These are phyloP conservation scores for Colletotrichum karsti DNA, from an alignment of 2,329 filamentous ascomycete genomes.

Conservation along the genomic window DNA sequence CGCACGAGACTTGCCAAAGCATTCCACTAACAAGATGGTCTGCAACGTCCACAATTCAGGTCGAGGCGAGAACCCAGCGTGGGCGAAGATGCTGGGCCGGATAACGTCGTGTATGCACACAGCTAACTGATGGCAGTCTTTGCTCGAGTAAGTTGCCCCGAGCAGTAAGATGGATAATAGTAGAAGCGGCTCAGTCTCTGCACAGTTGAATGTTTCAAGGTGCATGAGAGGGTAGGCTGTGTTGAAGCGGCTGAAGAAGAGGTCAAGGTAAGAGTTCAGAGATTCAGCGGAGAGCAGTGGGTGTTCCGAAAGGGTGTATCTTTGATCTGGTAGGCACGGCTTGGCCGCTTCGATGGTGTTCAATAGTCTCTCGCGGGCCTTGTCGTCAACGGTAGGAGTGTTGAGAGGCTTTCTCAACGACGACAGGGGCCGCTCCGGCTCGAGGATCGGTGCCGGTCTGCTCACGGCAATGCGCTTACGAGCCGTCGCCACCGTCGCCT, in stretches of 20 bases:
- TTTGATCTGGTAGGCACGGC: slow-evolving; percentile 56
- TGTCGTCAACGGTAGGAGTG: slow-evolving; percentile 47
- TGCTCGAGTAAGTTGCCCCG: slow-evolving; percentile 69
- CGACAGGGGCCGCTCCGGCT: slow-evolving; percentile 34
- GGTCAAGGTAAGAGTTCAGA: slow-evolving; percentile 64
- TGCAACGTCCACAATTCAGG: slow-evolving; percentile 70
- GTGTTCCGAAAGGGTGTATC: slow-evolving; percentile 55
- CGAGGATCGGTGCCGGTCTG: neutral
- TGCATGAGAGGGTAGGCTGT: slow-evolving; percentile 68
- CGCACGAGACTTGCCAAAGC: slow-evolving; percentile 70
- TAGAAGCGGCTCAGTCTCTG: slow-evolving; percentile 57
- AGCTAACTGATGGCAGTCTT: slow-evolving; percentile 66
- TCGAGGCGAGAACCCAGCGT: slow-evolving; percentile 63
- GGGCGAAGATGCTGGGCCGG: slow-evolving; percentile 66
- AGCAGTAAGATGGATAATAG: slow-evolving; percentile 64
- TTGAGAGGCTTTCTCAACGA: slow-evolving; percentile 28
- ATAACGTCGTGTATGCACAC: slow-evolving; percentile 70
- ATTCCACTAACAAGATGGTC: slow-evolving; percentile 69
- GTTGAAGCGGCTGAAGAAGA: slow-evolving; percentile 71
- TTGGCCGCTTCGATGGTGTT: slow-evolving; percentile 58
- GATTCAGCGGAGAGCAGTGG: slow-evolving; percentile 58
- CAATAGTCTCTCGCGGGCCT: slow-evolving; percentile 51
- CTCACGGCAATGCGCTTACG: neutral
- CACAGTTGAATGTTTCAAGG: slow-evolving; percentile 63
- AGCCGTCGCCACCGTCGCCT: neutral